Conservation (phyloP, 2,329 filamentous ascomycete genomes). For the Bipolaris gigantea region DNA sequence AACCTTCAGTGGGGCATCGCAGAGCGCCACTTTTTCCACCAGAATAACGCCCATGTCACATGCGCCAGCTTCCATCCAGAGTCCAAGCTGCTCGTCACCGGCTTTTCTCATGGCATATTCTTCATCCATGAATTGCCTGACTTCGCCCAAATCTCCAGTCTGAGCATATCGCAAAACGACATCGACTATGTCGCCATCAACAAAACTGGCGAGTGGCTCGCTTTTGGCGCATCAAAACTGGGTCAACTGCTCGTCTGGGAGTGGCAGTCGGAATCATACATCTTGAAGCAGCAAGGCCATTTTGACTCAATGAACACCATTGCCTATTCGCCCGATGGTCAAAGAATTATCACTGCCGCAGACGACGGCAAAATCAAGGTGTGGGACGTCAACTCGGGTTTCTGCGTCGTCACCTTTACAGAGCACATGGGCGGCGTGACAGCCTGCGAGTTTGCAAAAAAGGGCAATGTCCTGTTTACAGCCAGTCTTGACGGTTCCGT, state of each 20-base stretch:
- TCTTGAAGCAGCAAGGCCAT: slow-evolving; percentile 96
- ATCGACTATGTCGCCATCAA: slow-evolving; percentile 96
- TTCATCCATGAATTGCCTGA: slow-evolving; percentile 93
- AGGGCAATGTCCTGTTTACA: slow-evolving; percentile 94
- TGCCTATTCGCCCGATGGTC: slow-evolving; percentile 90
- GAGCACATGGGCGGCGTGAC: slow-evolving; percentile 95
- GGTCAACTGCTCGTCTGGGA: slow-evolving; percentile 99
- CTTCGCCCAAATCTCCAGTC: slow-evolving; percentile 91
- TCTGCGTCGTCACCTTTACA: slow-evolving; percentile 97
- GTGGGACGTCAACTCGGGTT: slow-evolving; percentile 95
- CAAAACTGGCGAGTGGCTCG: slow-evolving; percentile 92
- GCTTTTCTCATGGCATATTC: slow-evolving; percentile 93
- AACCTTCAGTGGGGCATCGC: slow-evolving; percentile 88
- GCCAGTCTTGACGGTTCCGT: slow-evolving; percentile 92
- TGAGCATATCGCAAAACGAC: slow-evolving; percentile 93
- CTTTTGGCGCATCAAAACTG: slow-evolving; percentile 91
- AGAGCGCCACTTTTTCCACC: slow-evolving; percentile 92
- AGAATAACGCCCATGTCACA: slow-evolving; percentile 80
- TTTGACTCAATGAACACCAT: slow-evolving; percentile 94
- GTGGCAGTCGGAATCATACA: slow-evolving; percentile 99
- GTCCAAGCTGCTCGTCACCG: slow-evolving; percentile 90
- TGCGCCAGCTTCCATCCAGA: slow-evolving; percentile 88
- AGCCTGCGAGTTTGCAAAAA: slow-evolving; percentile 90
- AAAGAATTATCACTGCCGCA: slow-evolving; percentile 87
- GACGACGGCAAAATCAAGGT: slow-evolving; percentile 99